A percentile compares a stretch with the other conserved stretches of the same genome.
Conservation (phyloP, 192 early-diverging fungal species). For the Powellomyces hirtus region DNA sequence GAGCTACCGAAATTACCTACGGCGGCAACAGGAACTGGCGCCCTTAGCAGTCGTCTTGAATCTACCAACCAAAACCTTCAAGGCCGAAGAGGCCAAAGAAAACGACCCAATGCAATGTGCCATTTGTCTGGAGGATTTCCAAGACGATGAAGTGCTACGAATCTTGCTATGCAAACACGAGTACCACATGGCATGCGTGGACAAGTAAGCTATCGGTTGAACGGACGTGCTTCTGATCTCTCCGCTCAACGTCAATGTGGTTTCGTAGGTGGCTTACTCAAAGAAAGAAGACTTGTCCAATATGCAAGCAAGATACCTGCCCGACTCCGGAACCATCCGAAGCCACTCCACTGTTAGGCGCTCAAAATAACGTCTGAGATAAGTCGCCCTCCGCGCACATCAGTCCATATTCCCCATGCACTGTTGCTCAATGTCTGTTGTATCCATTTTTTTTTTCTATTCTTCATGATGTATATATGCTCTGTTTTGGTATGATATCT, state of each 20-base stretch:
- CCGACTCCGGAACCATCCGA: constrained; percentile 17
- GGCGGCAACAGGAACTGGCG: constrained; percentile 71
- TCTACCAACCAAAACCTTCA: constrained; percentile 70
- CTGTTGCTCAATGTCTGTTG: no score
- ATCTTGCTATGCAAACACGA: constrained; percentile 85
- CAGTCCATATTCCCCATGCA: no score
- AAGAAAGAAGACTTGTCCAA: constrained; percentile 74
- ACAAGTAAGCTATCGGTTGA: constrained; percentile 48
- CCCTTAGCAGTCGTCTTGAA: constrained; percentile 70
- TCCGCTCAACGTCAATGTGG: no score
- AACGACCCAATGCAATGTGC: constrained; percentile 81
- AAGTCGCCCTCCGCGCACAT: background rate
- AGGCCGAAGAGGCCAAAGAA: constrained; percentile 34
- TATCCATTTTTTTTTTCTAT: constrained; percentile 3
- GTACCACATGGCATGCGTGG: constrained; percentile 86
- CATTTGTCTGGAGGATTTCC: constrained; percentile 92
- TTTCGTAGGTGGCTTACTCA: constrained; percentile 84
- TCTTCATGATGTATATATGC: background rate
- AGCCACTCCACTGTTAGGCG: constrained; percentile 20
- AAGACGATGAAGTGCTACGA: constrained; percentile 72
- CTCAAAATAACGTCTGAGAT: background rate
- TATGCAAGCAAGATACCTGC: constrained; percentile 68
- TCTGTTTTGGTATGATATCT: background rate
- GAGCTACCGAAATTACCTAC: constrained; percentile 62
- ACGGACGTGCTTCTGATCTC: no score